Base-by-base conservation (phyloP, 306 rosid genomes). In the Quercus aquifolioides region DNA sequence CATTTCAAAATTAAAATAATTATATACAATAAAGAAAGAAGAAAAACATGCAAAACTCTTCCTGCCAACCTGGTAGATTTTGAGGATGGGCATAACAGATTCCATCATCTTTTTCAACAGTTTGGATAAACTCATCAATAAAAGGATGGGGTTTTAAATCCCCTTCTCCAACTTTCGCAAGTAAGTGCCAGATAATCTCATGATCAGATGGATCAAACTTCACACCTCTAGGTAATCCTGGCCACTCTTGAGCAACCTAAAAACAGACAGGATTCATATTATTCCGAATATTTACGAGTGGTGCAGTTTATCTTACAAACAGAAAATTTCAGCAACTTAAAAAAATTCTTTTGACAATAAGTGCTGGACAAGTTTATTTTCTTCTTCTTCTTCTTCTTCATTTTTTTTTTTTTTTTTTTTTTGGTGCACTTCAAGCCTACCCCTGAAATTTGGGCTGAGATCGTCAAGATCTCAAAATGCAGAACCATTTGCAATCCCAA, bases 131-230 rank as follows among this genome's bases (percentile, higher is more conserved):
- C 54, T 89, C 97, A 20, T 92, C 90, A 74, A 94, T 84, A 54
- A 92, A 94, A 72, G 94, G 97, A 80, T 94, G 98, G 69, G 92
- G 83, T 52, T 84, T 89, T 25, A 77, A 43, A 69, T 76, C 79
- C 55, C 46, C 90, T 59, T 49, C 79, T 72, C 94, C 92, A 77
- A 69, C 85, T 84, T 94, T 94, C 41, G 96, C 91, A 69, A 88
- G 85, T 81, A 94, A 89, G 79, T 94, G 97, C 86, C 85, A 84
- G 19, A 92, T 88, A 69, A 92, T 88, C 82, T 92, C 98, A 38
- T 87, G 96, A 79, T 94, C 97, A 3, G 97, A 86, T 55, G 98
- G 98, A 84, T 92, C 94, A 85, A 94, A 94, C 79, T 94, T 94
- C 63, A 94, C 98, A 25, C 98, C 98, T 80, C 86, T 89, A 14